Evolutionary conservation across 441 rosid genomes (phyloP), one percentile per base, ranked within the genome.

Genomic region (Raphanus hybrid): DNA sequence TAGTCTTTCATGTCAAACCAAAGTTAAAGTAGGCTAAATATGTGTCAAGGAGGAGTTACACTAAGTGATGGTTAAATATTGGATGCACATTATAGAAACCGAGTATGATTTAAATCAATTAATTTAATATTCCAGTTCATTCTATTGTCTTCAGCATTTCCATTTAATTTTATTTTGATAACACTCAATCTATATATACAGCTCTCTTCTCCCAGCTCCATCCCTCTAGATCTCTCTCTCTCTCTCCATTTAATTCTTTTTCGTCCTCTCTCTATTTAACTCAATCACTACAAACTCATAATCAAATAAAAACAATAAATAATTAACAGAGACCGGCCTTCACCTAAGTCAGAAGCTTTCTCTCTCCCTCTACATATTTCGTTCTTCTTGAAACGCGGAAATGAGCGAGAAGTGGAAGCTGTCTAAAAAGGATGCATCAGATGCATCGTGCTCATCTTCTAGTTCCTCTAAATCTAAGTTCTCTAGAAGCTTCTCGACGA

Each of bases 351-450:
- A 12, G 16, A 58, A 48, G 37, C 73, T 72, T 35, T 37, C 41
- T 37, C 66, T 39, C 3, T 39, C 41, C 50, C 54, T 12, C 35
- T 48, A 15, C n/a, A 12, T 43, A 34, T 48, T 12, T 8, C 23
- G 35, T 18, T 27, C 50, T 61, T 16, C 12, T 27, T 4, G 14
- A 2, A 62, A 6, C 27, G 9, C 34, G 52, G 12, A 63, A 27
- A 91, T 89, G 94, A 94, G 90, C 64, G 92, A 89, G 84, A 90
- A 89, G 75, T 93, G 93, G 95, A 89, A 89, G 77, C 76, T 77
- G 37, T 85, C 94, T 2, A 91, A 85, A 84, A 89, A 84, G 73
- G 90, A 85, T 75, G 71, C 65, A 64, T 84, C 86, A 2, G 75
- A 81, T 41, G 73, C 76, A 5, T 77, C 80, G 2, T 77, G 76